Percentiles rank a stretch among this genome's conserved stretches.
These are phyloP conservation scores for Pseudodiploospora longispora DNA, from an alignment of 2,329 filamentous ascomycete genomes.

Conservation along the genomic window DNA sequence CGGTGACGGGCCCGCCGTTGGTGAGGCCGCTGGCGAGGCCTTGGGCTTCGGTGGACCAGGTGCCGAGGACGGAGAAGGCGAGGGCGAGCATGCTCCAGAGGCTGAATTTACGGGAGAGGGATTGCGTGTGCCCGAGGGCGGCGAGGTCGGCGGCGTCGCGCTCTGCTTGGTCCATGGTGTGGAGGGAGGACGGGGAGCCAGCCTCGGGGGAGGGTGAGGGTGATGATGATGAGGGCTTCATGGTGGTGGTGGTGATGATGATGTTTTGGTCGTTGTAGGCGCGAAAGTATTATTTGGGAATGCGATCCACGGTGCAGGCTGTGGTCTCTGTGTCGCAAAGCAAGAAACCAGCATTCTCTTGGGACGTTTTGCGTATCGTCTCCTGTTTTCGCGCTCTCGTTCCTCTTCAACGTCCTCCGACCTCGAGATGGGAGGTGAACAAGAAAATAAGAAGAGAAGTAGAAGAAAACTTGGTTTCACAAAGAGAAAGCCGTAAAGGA, in stretches of 20 bases:
- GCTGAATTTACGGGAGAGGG: constrained; percentile 39
- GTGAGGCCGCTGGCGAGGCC: constrained; percentile 37
- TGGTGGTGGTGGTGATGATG: background rate
- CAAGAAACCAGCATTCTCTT: too few species aligned
- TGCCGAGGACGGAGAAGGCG: constrained; percentile 49
- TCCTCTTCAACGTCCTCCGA: too few species aligned
- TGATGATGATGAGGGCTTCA: background rate
- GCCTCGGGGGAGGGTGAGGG: constrained; percentile 2
- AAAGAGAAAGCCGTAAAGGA: too few species aligned
- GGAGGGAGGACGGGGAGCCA: background rate
- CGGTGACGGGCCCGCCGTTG: constrained; percentile 45
- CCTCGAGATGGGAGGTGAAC: too few species aligned
- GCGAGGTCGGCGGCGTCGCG: constrained; percentile 33
- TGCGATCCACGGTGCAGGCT: background rate
- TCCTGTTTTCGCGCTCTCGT: too few species aligned
- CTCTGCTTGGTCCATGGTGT: constrained; percentile 17
- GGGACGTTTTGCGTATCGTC: too few species aligned
- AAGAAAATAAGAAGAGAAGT: too few species aligned
- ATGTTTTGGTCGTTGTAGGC: background rate
- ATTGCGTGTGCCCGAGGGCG: constrained; percentile 31
- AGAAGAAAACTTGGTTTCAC: too few species aligned
- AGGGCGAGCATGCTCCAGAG: constrained; percentile 49
- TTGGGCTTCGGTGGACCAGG: constrained; percentile 51
- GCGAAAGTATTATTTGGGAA: background rate
- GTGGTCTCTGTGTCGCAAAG: too few species aligned